A percentile compares a stretch with the other conserved stretches of the same genome.
phyloP scores from a whole-genome alignment of 495 filamentous ascomycete species.

The Viridothelium virens region DNA sequence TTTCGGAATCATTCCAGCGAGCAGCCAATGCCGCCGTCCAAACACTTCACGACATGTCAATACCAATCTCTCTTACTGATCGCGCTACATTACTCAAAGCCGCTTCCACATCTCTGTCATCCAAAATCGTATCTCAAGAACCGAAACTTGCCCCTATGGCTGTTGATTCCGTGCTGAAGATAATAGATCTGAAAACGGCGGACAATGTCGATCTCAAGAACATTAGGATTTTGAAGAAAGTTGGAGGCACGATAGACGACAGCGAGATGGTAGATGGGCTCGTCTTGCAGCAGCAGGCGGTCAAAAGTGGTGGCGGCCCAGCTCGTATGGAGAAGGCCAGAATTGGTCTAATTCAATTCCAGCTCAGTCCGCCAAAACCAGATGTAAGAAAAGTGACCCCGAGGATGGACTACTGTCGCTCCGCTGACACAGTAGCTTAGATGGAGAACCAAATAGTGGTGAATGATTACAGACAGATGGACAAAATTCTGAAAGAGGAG shows the following conservation, averaged over 20 bases:
- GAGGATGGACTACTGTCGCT: not conserved
- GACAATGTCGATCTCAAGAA: conserved; percentile 95
- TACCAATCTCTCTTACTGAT: conserved; percentile 83
- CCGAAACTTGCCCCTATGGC: conserved; percentile 93
- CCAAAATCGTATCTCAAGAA: conserved; percentile 97
- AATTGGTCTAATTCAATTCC: conserved; percentile 97
- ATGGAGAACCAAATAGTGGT: conserved; percentile 99
- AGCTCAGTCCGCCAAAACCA: conserved; percentile 93
- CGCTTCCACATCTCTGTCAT: conserved; percentile 92
- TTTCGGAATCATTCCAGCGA: conserved; percentile 95
- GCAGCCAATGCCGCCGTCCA: conserved; percentile 81
- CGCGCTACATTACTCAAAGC: conserved; percentile 87
- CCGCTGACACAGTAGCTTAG: conserved; percentile 35
- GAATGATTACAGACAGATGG: conserved; percentile 99
- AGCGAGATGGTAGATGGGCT: conserved; percentile 94
- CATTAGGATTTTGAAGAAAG: conserved; percentile 94
- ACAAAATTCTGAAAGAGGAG: conserved; percentile 99
- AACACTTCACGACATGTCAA: conserved; percentile 89
- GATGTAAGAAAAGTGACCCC: conserved; percentile 50
- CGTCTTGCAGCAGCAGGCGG: conserved; percentile 82
- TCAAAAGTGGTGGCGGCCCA: conserved; percentile 89
- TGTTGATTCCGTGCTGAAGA: conserved; percentile 88
- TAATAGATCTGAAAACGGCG: conserved; percentile 88
- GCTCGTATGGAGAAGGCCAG: conserved; percentile 91
- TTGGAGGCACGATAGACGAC: conserved; percentile 96